A percentile compares a stretch with the other conserved stretches of the same genome.
These are phyloP conservation scores for Glutinoglossum americanum DNA, from an alignment of 495 filamentous ascomycete genomes.

Conservation along the genomic window DNA sequence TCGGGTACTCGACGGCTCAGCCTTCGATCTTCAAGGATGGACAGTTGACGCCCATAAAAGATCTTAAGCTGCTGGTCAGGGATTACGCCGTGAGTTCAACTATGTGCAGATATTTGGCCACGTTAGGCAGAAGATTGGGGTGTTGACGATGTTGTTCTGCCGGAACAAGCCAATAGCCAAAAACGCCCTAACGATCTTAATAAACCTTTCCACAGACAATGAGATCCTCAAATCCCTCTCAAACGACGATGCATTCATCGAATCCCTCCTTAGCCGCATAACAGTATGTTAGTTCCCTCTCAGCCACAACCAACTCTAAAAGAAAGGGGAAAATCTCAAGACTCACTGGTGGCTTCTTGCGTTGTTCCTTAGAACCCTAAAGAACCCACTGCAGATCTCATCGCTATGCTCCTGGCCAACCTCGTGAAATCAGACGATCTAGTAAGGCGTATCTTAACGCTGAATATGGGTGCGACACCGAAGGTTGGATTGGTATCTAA, in stretches of 20 bases:
- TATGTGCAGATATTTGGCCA: background rate
- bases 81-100: conserved; percentile 45
- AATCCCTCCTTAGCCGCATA: conserved; percentile 43
- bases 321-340: background rate
- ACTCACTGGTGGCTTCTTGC: background rate
- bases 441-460: conserved; percentile 27
- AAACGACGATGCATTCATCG: conserved; percentile 63
- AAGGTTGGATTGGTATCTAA: conserved; percentile 40
- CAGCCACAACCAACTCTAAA: no score
- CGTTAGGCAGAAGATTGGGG: no score
- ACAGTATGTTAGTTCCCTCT: conserved; percentile 39
- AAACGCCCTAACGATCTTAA: conserved; percentile 77
- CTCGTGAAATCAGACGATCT: conserved; percentile 58
- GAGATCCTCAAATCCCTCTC: conserved; percentile 52
- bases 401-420: conserved; percentile 86
- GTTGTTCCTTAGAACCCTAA: conserved; percentile 34
- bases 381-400: conserved; percentile 58
- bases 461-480: conserved; percentile 40
- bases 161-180: conserved; percentile 55
- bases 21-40: conserved; percentile 66
- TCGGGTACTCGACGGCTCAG: conserved; percentile 60
- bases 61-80: conserved; percentile 70
- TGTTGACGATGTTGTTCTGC: background rate
- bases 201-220: conserved; percentile 67
- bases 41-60: conserved; percentile 56